Percentiles rank a stretch among this genome's conserved stretches.
These are phyloP conservation scores for Diplodia sapinea DNA, from an alignment of 2,329 filamentous ascomycete genomes.

Conservation along the genomic window DNA sequence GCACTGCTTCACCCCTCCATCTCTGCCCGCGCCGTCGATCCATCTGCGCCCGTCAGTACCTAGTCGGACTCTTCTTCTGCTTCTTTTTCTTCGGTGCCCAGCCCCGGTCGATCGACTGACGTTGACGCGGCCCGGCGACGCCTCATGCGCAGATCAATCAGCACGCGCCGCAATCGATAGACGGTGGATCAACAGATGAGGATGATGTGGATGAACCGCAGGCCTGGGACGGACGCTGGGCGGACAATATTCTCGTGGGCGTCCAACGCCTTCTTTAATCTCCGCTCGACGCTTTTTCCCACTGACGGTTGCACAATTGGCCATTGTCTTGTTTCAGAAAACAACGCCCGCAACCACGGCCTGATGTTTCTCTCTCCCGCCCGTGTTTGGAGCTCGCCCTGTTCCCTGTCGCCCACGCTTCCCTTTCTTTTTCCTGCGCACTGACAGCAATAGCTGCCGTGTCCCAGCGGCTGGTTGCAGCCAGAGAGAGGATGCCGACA, in stretches of 20 bases:
- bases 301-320: conserved; percentile 4
- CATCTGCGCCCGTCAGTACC: neutral
- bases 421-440: neutral
- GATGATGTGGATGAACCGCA: conserved; percentile 3
- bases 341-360: neutral
- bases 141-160: conserved; percentile 1
- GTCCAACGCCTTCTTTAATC: conserved; percentile 19
- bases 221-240: neutral
- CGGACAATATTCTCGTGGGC: conserved; percentile 17
- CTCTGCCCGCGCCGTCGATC: neutral
- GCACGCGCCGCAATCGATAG: neutral
- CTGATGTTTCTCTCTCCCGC: neutral
- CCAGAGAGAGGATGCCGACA: neutral
- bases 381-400: neutral
- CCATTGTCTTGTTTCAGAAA: conserved; percentile 10
- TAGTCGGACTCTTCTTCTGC: neutral
- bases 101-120: neutral
- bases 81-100: too few relatives aligned
- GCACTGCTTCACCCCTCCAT: neutral
- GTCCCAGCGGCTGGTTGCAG: conserved; percentile 1
- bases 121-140: neutral
- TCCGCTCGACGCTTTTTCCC: neutral
- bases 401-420: neutral
- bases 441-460: neutral
- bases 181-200: too few relatives aligned